Evolutionary conservation across 371 early-diverging fungal genomes (phyloP).

Genomic region (Zychaea mexicana): DNA sequence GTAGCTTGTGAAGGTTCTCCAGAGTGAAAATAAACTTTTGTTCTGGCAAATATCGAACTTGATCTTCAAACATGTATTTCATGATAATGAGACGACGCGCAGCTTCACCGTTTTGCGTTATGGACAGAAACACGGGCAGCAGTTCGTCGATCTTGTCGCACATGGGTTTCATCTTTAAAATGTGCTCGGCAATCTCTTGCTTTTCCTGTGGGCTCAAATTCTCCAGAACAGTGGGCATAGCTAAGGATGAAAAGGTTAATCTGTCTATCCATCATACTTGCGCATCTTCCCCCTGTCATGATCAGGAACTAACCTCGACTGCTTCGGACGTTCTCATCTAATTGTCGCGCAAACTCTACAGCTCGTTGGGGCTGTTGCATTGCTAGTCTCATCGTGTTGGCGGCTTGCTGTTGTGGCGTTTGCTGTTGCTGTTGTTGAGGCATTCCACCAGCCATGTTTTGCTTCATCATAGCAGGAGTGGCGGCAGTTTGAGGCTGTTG

Average conservation of each 20-base stretch:
- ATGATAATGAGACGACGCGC: slow-evolving; percentile 53
- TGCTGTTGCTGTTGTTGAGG: slow-evolving; percentile 20
- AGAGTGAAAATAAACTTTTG: slow-evolving; percentile 49
- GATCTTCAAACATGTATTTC: slow-evolving; percentile 67
- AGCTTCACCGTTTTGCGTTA: slow-evolving; percentile 47
- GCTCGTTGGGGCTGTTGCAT: slow-evolving; percentile 27
- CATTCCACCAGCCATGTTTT: slow-evolving; percentile 9
- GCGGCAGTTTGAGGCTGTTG: slow-evolving; percentile 13
- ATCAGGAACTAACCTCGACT: slow-evolving; percentile 46
- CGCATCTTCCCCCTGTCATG: too few species aligned
- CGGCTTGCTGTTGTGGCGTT: slow-evolving; percentile 17
- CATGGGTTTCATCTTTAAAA: slow-evolving; percentile 48
- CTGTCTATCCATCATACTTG: too few species aligned
- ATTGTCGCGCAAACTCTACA: slow-evolving; percentile 40
- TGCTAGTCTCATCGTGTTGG: neutral
- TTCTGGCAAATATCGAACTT: slow-evolving; percentile 46
- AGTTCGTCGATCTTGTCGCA: slow-evolving; percentile 42
- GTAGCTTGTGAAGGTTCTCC: slow-evolving; percentile 47
- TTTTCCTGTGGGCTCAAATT: slow-evolving; percentile 50
- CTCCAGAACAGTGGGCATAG: slow-evolving; percentile 26
- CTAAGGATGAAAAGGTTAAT: slow-evolving; percentile 21
- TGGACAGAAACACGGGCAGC: slow-evolving; percentile 43
- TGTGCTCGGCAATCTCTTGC: slow-evolving; percentile 43
- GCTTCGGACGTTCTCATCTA: slow-evolving; percentile 47
- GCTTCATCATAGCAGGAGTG: slow-evolving; percentile 12